A percentile compares a stretch with the other conserved stretches of the same genome.
Evolutionary conservation across 2,329 filamentous ascomycete genomes (phyloP).

Genomic region (Rutstroemia sp.): DNA sequence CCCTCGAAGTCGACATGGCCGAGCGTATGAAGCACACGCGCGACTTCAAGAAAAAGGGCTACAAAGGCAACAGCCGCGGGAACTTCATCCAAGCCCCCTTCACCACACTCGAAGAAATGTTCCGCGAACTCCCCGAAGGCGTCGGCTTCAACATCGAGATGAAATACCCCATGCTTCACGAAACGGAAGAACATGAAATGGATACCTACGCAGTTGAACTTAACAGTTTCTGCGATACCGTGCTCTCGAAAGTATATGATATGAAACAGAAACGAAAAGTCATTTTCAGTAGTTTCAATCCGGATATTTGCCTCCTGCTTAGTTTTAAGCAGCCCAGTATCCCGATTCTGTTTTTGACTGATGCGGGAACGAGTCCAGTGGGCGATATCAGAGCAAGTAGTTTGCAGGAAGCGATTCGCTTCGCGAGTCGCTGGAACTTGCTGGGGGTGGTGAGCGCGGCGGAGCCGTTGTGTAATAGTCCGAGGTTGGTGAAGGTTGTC

Average conservation of each 20-base stretch:
- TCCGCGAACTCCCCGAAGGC: constrained; percentile 70
- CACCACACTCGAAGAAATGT: constrained; percentile 89
- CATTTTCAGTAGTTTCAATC: constrained; percentile 96
- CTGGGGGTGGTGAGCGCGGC: constrained; percentile 87
- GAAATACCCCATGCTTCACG: constrained; percentile 98
- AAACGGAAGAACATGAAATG: constrained; percentile 93
- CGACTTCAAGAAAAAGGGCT: constrained; percentile 90
- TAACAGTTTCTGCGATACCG: constrained; percentile 93
- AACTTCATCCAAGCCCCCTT: constrained; percentile 95
- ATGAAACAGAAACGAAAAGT: constrained; percentile 76
- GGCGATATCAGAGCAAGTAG: constrained; percentile 87
- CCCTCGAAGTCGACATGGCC: constrained; percentile 34
- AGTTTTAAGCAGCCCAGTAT: constrained; percentile 98
- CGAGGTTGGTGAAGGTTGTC: constrained; percentile 81
- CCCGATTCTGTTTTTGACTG: constrained; percentile 88
- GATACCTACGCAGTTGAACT: constrained; percentile 92
- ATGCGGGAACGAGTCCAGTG: constrained; percentile 73
- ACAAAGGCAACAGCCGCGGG: constrained; percentile 89
- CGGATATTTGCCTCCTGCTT: constrained; percentile 87
- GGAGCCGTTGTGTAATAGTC: constrained; percentile 81
- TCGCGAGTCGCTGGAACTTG: constrained; percentile 90
- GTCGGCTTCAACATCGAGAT: constrained; percentile 98
- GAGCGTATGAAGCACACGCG: constrained; percentile 97
- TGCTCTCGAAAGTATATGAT: constrained; percentile 85
- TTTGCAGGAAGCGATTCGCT: constrained; percentile 90